Percentiles rank a stretch among this genome's conserved stretches.
Conservation (phyloP, 331 rosid species). For the Stylosanthes scabra region DNA sequence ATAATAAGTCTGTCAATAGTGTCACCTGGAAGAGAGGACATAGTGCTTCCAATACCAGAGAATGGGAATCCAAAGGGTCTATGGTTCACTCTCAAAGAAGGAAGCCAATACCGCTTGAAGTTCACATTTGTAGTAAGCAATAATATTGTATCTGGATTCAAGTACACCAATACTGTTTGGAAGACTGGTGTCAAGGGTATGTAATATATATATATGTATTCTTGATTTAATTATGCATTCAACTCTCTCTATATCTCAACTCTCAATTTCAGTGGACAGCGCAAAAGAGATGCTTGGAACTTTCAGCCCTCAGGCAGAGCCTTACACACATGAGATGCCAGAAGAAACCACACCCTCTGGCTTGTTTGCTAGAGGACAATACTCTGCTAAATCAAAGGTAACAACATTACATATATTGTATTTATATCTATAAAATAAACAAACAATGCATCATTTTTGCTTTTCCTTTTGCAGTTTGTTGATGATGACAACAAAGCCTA, state of each 20-base stretch:
- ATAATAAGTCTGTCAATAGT: conserved; percentile 69
- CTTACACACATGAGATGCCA: conserved; percentile 87
- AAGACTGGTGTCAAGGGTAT: conserved; percentile 84
- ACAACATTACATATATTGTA: not conserved
- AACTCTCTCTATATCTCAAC: no score
- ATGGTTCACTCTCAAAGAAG: conserved; percentile 97
- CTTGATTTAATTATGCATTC: no score
- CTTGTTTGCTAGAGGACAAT: conserved; percentile 86
- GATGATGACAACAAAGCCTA: conserved; percentile 88
- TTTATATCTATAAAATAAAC: no score
- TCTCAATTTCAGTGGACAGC: conserved; percentile 74
- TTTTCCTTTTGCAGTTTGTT: conserved; percentile 55
- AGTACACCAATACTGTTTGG: conserved; percentile 95
- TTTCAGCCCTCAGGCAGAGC: conserved; percentile 90
- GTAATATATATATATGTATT: no score
- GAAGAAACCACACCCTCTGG: conserved; percentile 97
- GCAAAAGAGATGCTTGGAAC: conserved; percentile 98
- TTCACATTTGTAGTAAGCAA: conserved; percentile 79
- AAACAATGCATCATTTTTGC: no score
- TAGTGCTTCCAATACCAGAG: conserved; percentile 88
- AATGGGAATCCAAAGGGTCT: conserved; percentile 83
- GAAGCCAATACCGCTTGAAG: conserved; percentile 72
- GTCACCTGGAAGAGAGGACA: conserved; percentile 79
- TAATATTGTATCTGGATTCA: conserved; percentile 91
- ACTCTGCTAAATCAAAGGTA: conserved; percentile 88